These are phyloP conservation scores for Coemansia nantahalensis DNA, from an alignment of 192 early-diverging fungal genomes.

Conservation along the genomic window DNA sequence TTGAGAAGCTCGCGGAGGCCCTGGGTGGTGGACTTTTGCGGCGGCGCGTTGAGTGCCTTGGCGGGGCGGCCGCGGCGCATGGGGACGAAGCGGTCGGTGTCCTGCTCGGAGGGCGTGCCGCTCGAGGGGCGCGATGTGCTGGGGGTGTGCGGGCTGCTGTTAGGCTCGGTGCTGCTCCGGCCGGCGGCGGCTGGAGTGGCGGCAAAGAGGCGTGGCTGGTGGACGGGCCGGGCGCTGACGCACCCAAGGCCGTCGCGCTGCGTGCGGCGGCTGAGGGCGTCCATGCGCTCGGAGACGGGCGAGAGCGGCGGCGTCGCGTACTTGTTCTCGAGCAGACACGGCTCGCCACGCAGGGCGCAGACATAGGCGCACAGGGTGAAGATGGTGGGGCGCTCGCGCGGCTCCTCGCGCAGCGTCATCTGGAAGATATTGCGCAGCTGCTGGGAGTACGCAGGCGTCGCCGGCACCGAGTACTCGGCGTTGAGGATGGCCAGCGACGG, in stretches of 20 bases:
- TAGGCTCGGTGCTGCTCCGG: neutral
- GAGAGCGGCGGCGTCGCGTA: constrained; percentile 34
- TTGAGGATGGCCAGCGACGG: too few relatives aligned
- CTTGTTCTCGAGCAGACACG: constrained; percentile 41
- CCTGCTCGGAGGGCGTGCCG: constrained; percentile 50
- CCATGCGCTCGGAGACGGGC: neutral
- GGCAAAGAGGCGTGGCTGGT: constrained; percentile 32
- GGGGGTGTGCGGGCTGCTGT: constrained; percentile 24
- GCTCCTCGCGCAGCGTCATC: constrained; percentile 77
- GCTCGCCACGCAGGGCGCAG: constrained; percentile 56
- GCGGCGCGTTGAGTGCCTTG: constrained; percentile 1
- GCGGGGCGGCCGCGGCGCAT: constrained; percentile 93
- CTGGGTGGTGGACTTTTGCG: too few relatives aligned
- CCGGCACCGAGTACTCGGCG: too few relatives aligned
- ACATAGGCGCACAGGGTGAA: constrained; percentile 71
- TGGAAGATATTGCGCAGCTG: constrained; percentile 58
- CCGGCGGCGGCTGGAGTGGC: constrained; percentile 10
- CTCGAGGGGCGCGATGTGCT: constrained; percentile 19
- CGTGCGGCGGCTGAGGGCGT: neutral
- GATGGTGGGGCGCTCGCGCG: constrained; percentile 72
- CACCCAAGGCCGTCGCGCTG: constrained; percentile 10
- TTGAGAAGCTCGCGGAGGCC: too few relatives aligned
- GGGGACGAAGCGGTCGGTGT: constrained; percentile 58
- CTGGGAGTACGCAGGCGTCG: too few relatives aligned
- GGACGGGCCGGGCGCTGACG: constrained; percentile 12